These are phyloP conservation scores for Zalaria sp. DNA, from an alignment of 2,329 filamentous ascomycete genomes.

Conservation along the genomic window DNA sequence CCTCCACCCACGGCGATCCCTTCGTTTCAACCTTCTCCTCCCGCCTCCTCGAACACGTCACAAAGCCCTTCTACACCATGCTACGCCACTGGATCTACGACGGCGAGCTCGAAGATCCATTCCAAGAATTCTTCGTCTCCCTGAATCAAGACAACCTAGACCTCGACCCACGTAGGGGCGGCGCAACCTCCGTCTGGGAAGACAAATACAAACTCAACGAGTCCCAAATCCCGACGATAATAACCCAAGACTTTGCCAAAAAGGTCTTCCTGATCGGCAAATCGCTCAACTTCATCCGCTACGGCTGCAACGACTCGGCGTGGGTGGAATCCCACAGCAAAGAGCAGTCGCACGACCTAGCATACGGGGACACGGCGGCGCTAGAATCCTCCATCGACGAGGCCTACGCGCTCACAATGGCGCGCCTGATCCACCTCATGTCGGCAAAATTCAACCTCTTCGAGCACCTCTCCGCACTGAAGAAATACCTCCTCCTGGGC, in stretches of 20 bases:
- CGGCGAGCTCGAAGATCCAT: slow-evolving; percentile 92
- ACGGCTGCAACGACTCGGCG: slow-evolving; percentile 81
- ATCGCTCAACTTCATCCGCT: slow-evolving; percentile 93
- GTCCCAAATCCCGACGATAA: slow-evolving; percentile 82
- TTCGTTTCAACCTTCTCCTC: slow-evolving; percentile 91
- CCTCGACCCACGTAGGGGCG: slow-evolving; percentile 28
- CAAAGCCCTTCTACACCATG: slow-evolving; percentile 92
- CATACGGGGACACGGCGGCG: slow-evolving; percentile 84
- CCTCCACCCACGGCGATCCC: slow-evolving; percentile 85
- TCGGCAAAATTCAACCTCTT: slow-evolving; percentile 89
- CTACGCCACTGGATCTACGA: slow-evolving; percentile 96
- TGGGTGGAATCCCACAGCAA: slow-evolving; percentile 97
- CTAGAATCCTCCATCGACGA: slow-evolving; percentile 90
- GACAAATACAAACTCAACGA: slow-evolving; percentile 85
- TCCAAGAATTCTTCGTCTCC: slow-evolving; percentile 85
- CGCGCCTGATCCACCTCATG: slow-evolving; percentile 84
- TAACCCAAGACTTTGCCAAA: slow-evolving; percentile 83
- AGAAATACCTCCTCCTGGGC: slow-evolving; percentile 86
- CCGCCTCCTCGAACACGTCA: slow-evolving; percentile 71
- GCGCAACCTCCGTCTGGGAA: slow-evolving; percentile 88
- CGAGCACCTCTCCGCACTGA: slow-evolving; percentile 79
- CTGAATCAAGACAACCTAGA: slow-evolving; percentile 52
- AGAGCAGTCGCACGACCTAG: slow-evolving; percentile 76
- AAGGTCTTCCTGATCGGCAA: slow-evolving; percentile 97
- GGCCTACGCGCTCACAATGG: slow-evolving; percentile 97